phyloP scores from a whole-genome alignment of 768 basidiomycete genomes.

The Hirschioporus abietinus region DNA sequence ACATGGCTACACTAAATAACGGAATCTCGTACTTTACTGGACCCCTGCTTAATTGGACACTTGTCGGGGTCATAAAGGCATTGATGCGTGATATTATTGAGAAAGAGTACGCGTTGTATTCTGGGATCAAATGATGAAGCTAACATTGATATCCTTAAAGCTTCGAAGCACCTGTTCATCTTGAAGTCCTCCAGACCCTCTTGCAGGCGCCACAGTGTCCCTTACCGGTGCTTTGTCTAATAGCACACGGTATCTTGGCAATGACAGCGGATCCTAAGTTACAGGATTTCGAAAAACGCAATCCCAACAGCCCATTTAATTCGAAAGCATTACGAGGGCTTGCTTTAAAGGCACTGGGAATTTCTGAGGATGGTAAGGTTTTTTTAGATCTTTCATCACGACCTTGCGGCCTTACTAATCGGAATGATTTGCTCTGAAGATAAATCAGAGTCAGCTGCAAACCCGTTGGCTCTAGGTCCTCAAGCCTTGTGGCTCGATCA shows the following conservation, averaged over 20 bases:
- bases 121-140: not conserved
- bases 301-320: conserved; percentile 29
- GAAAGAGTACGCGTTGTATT: conserved; percentile 36
- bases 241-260: conserved; percentile 50
- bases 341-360: conserved; percentile 33
- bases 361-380: conserved; percentile 32
- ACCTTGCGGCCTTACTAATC: not conserved
- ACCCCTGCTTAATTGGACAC: conserved; percentile 72
- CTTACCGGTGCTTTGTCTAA: conserved; percentile 57
- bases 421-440: not conserved
- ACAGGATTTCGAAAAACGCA: conserved; percentile 22
- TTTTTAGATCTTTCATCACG: conserved; percentile 5
- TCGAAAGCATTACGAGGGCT: conserved; percentile 33
- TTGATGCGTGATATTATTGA: conserved; percentile 57
- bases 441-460: not conserved
- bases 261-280: conserved; percentile 34
- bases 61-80: conserved; percentile 64
- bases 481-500: conserved; percentile 42
- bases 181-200: conserved; percentile 63
- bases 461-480: not conserved
- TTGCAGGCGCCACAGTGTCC: conserved; percentile 63
- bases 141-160: conserved; percentile 25
- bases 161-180: conserved; percentile 41
- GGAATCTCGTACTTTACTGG: conserved; percentile 75
- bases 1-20: conserved; percentile 62